These are phyloP conservation scores for Cadophora sp. DNA, from an alignment of 2,329 filamentous ascomycete species.

Conservation along the genomic window DNA sequence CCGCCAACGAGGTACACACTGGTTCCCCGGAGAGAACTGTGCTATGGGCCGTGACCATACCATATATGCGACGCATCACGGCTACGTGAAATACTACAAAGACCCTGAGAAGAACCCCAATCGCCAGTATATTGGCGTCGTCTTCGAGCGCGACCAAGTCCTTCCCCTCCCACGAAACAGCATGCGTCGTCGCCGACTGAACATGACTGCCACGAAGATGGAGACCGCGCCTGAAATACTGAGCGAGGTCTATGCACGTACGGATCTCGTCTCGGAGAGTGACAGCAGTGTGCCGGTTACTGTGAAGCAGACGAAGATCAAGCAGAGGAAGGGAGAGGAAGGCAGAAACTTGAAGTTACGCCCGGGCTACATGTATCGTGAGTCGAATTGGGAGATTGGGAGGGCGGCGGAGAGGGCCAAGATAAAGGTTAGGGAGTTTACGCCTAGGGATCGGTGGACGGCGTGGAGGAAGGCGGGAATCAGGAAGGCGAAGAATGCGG, in stretches of 20 bases:
- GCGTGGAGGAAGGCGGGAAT: slow-evolving; percentile 67
- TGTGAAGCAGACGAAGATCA: slow-evolving; percentile 29
- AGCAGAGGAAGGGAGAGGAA: slow-evolving; percentile 44
- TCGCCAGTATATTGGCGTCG: slow-evolving; percentile 93
- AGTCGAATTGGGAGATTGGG: slow-evolving; percentile 73
- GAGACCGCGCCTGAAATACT: slow-evolving; percentile 42
- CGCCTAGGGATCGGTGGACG: slow-evolving; percentile 61
- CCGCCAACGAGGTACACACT: slow-evolving; percentile 91
- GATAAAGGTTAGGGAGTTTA: slow-evolving; percentile 62
- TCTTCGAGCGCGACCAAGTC: slow-evolving; percentile 80
- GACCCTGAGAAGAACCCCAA: slow-evolving; percentile 84
- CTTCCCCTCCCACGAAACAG: slow-evolving; percentile 80
- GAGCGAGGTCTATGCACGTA: slow-evolving; percentile 17
- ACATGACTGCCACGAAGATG: slow-evolving; percentile 67
- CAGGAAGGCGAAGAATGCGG: slow-evolving; percentile 55
- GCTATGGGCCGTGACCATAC: slow-evolving; percentile 96
- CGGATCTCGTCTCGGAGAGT: slow-evolving; percentile 29
- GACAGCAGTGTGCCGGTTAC: slow-evolving; percentile 21
- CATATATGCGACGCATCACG: slow-evolving; percentile 82
- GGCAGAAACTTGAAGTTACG: slow-evolving; percentile 50
- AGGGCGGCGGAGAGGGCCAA: slow-evolving; percentile 65
- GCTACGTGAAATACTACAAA: slow-evolving; percentile 97
- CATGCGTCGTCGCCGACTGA: slow-evolving; percentile 75
- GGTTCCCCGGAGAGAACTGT: slow-evolving; percentile 95
- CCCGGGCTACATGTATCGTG: slow-evolving; percentile 67